Conservation (phyloP, 345 rosid species). For the Arabis alpina region DNA sequence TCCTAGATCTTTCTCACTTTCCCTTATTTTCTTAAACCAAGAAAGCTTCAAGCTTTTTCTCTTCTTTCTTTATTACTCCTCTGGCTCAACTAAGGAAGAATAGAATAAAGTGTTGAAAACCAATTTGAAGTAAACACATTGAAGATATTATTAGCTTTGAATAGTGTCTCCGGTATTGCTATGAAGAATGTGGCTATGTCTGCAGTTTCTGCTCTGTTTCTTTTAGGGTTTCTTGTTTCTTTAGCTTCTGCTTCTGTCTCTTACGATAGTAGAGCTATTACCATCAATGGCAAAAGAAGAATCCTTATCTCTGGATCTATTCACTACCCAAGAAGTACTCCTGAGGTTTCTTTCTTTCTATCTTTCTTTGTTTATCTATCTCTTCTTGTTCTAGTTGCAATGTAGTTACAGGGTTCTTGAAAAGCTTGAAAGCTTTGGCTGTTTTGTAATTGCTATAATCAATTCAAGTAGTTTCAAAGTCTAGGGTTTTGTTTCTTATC, state of each 20-base stretch:
- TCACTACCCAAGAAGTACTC: slow-evolving; percentile 97
- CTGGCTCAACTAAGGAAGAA: slow-evolving; percentile 43
- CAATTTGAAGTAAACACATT: not conserved
- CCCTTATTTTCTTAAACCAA: slow-evolving; percentile 14
- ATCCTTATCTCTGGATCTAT: slow-evolving; percentile 98
- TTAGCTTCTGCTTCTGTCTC: slow-evolving; percentile 75
- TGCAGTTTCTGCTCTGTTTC: slow-evolving; percentile 41
- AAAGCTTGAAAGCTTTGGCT: slow-evolving; percentile 11
- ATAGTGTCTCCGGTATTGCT: slow-evolving; percentile 40
- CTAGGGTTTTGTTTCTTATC: slow-evolving; percentile 12
- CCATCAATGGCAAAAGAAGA: slow-evolving; percentile 87
- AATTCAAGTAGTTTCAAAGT: not conserved
- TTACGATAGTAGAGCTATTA: slow-evolving; percentile 78
- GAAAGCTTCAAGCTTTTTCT: slow-evolving; percentile 27
- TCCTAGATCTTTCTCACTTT: slow-evolving; percentile 21
- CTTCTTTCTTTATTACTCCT: slow-evolving; percentile 12
- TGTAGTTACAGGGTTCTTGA: slow-evolving; percentile 5
- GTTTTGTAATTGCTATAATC: slow-evolving; percentile 27
- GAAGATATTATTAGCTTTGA: not conserved
- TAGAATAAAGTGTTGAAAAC: slow-evolving; percentile 50
- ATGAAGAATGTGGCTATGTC: slow-evolving; percentile 54
- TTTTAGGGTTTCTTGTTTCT: slow-evolving; percentile 47
- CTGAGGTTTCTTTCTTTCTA: slow-evolving; percentile 57
- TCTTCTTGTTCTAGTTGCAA: not conserved
- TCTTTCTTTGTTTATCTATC: not conserved